phyloP scores from a whole-genome alignment of 768 basidiomycete species.

The Russula emetica region DNA sequence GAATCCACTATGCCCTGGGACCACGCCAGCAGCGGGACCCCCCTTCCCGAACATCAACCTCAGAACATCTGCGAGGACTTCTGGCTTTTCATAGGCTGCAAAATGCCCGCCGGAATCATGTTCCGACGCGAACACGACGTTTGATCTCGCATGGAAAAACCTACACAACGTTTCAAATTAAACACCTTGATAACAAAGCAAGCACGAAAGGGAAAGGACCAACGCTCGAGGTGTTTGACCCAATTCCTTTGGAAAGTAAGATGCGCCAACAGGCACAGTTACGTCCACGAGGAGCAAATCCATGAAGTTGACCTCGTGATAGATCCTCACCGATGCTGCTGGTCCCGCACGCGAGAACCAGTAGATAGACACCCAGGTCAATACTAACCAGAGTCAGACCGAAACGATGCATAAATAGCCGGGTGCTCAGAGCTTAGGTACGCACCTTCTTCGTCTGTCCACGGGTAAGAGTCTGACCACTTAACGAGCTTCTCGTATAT shows the following conservation, averaged over 20 bases:
- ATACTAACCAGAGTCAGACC: slow-evolving; percentile 27
- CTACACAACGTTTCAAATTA: neutral
- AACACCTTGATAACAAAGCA: neutral
- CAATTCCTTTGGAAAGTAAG: slow-evolving; percentile 51
- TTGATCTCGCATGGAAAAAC: slow-evolving; percentile 33
- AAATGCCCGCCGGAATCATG: slow-evolving; percentile 58
- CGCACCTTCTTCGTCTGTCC: slow-evolving; percentile 54
- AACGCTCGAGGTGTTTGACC: slow-evolving; percentile 37
- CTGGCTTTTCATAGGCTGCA: slow-evolving; percentile 49
- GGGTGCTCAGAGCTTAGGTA: neutral
- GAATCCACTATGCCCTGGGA: slow-evolving; percentile 33
- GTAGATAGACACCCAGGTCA: slow-evolving; percentile 39
- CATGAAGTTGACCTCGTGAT: slow-evolving; percentile 32
- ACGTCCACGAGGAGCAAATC: slow-evolving; percentile 7
- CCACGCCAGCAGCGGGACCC: slow-evolving; percentile 47
- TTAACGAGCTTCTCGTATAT: slow-evolving; percentile 37
- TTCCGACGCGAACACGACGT: slow-evolving; percentile 45
- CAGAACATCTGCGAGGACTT: slow-evolving; percentile 46
- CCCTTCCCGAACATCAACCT: slow-evolving; percentile 54
- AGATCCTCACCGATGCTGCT: slow-evolving; percentile 33
- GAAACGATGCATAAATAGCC: neutral
- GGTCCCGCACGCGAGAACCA: slow-evolving; percentile 38
- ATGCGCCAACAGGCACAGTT: slow-evolving; percentile 46
- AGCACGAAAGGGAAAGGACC: slow-evolving; percentile 26
- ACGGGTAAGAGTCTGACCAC: slow-evolving; percentile 47